phyloP scores from a whole-genome alignment of 768 basidiomycete genomes.

The Artomyces pyxidatus region DNA sequence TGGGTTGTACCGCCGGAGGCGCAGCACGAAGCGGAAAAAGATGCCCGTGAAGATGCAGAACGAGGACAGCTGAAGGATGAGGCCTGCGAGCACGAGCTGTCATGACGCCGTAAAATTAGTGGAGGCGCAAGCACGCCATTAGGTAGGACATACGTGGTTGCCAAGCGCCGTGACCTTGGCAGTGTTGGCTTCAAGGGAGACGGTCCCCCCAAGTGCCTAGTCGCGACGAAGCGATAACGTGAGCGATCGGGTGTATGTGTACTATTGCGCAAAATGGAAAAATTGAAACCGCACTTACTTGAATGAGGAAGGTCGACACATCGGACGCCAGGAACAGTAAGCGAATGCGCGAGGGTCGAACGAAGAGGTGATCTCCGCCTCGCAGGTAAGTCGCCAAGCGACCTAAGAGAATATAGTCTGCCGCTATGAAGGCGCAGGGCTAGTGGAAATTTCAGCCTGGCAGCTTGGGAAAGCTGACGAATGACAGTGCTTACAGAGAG shows the following conservation, averaged over 20 bases:
- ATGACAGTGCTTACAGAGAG: conserved; percentile 34
- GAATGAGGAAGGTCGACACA: conserved; percentile 57
- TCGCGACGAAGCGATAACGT: not conserved
- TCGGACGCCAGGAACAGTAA: conserved; percentile 55
- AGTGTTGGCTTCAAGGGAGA: conserved; percentile 35
- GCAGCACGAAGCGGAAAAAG: conserved; percentile 26
- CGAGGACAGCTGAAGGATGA: conserved; percentile 8
- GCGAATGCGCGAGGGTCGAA: conserved; percentile 45
- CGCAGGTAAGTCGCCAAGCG: conserved; percentile 44
- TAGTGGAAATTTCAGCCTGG: conserved; percentile 16
- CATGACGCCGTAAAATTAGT: not conserved
- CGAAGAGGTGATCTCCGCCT: conserved; percentile 38
- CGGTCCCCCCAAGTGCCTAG: conserved; percentile 40
- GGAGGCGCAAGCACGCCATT: too few relatives aligned
- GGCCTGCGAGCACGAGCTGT: conserved; percentile 3
- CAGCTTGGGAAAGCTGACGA: not conserved
- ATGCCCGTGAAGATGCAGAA: conserved; percentile 28
- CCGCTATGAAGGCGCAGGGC: conserved; percentile 72
- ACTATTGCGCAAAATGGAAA: not conserved
- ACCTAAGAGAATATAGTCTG: conserved; percentile 60
- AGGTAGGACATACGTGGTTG: conserved; percentile 26
- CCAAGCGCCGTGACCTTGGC: conserved; percentile 22
- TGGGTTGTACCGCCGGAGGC: conserved; percentile 34
- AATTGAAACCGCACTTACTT: conserved; percentile 34
- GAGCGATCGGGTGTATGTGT: too few relatives aligned